Conservation (phyloP, 2,329 filamentous ascomycete species). For the Ceratocystis variospora region DNA sequence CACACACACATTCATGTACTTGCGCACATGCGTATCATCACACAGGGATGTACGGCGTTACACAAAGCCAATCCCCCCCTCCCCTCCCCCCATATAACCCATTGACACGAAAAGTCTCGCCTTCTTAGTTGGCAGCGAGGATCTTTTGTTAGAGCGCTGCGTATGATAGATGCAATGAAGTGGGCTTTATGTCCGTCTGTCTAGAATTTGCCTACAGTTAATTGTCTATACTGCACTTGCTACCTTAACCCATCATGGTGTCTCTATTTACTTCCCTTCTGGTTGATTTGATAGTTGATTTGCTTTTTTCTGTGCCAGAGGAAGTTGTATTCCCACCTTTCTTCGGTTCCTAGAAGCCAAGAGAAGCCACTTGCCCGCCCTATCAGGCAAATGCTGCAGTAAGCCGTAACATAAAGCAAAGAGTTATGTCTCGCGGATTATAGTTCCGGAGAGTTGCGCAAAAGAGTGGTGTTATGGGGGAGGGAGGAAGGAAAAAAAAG, state of each 20-base stretch:
- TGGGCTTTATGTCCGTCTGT: neutral
- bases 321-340: neutral
- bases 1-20: neutral
- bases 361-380: neutral
- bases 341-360: neutral
- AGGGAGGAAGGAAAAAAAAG: neutral
- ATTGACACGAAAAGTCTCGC: neutral
- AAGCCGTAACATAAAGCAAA: neutral
- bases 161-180: neutral
- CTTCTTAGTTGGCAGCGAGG: neutral
- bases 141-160: neutral
- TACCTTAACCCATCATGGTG: neutral
- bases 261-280: neutral
- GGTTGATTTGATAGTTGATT: neutral
- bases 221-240: too few relatives aligned
- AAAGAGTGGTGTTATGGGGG: neutral
- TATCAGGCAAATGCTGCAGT: neutral
- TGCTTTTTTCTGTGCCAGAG: neutral
- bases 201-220: too few relatives aligned
- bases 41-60: neutral
- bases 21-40: neutral
- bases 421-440: conserved; percentile 7
- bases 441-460: conserved; percentile 2
- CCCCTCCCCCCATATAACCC: neutral
- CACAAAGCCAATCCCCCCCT: neutral